A percentile compares a stretch with the other conserved stretches of the same genome.
phyloP scores from a whole-genome alignment of 2,329 filamentous ascomycete species.

The Davidsoniella australis region DNA sequence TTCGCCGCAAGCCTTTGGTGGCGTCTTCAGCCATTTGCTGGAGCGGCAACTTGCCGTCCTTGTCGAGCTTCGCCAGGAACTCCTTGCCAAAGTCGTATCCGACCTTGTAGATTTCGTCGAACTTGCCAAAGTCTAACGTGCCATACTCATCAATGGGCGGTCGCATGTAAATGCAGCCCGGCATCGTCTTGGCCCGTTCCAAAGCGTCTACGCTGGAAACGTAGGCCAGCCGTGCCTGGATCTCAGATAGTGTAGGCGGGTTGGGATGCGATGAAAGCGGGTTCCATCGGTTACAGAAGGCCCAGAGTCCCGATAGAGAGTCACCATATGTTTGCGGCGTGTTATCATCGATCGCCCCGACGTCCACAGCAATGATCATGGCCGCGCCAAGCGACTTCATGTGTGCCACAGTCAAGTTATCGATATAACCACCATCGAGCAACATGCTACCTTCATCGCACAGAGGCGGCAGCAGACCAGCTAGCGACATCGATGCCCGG shows the following conservation, averaged over 20 bases:
- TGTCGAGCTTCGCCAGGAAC: constrained; percentile 59
- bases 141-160: constrained; percentile 88
- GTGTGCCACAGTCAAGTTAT: constrained; percentile 90
- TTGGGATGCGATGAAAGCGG: constrained; percentile 80
- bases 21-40: constrained; percentile 47
- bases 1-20: constrained; percentile 58
- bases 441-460: constrained; percentile 97
- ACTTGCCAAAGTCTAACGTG: constrained; percentile 90
- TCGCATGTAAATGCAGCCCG: constrained; percentile 89
- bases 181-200: constrained; percentile 77
- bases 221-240: constrained; percentile 86
- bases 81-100: constrained; percentile 76
- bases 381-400: constrained; percentile 93
- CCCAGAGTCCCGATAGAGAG: constrained; percentile 88
- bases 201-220: constrained; percentile 89
- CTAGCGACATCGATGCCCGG: constrained; percentile 88
- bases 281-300: constrained; percentile 90
- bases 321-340: constrained; percentile 87
- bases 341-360: constrained; percentile 81
- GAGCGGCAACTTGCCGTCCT: constrained; percentile 56
- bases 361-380: constrained; percentile 88
- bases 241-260: constrained; percentile 85
- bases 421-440: constrained; percentile 88
- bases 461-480: constrained; percentile 77
- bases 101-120: constrained; percentile 87